These are phyloP conservation scores for Candida sonorensis DNA, from an alignment of 805 yeast genomes.

Conservation along the genomic window DNA sequence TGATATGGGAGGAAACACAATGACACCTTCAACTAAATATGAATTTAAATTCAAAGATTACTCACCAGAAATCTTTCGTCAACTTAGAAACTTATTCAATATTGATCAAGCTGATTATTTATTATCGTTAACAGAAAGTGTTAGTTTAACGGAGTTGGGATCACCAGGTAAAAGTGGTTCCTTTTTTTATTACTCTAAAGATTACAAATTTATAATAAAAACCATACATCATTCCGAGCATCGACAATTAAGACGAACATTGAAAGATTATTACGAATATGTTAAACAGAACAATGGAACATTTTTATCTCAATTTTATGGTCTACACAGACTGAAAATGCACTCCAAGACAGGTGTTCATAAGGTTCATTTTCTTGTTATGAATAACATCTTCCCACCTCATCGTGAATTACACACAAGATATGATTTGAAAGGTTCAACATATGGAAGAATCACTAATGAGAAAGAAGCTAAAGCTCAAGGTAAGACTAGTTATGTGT, in stretches of 20 bases:
- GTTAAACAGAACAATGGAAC: slow-evolving; percentile 83
- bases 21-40: slow-evolving; percentile 89
- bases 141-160: slow-evolving; percentile 83
- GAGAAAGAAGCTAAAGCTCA: slow-evolving; percentile 25
- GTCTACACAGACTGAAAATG: slow-evolving; percentile 87
- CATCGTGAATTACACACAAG: slow-evolving; percentile 78
- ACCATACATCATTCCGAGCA: slow-evolving; percentile 95
- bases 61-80: slow-evolving; percentile 89
- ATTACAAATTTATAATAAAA: slow-evolving; percentile 88
- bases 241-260: slow-evolving; percentile 64
- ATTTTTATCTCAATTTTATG: slow-evolving; percentile 90
- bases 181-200: slow-evolving; percentile 90
- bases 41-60: slow-evolving; percentile 97
- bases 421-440: slow-evolving; percentile 90
- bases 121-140: slow-evolving; percentile 86
- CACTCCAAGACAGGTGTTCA: slow-evolving; percentile 52
- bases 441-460: slow-evolving; percentile 66
- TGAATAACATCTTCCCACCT: slow-evolving; percentile 97
- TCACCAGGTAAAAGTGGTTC: slow-evolving; percentile 98
- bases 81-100: slow-evolving; percentile 70
- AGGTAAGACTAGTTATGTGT: slow-evolving; percentile 37
- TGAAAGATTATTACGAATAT: slow-evolving; percentile 74
- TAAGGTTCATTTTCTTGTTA: slow-evolving; percentile 87
- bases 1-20: slow-evolving; percentile 78
- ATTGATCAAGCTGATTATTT: slow-evolving; percentile 95